Evolutionary conservation across 768 basidiomycete species (phyloP).

Genomic region (Trametes sanguinea): DNA sequence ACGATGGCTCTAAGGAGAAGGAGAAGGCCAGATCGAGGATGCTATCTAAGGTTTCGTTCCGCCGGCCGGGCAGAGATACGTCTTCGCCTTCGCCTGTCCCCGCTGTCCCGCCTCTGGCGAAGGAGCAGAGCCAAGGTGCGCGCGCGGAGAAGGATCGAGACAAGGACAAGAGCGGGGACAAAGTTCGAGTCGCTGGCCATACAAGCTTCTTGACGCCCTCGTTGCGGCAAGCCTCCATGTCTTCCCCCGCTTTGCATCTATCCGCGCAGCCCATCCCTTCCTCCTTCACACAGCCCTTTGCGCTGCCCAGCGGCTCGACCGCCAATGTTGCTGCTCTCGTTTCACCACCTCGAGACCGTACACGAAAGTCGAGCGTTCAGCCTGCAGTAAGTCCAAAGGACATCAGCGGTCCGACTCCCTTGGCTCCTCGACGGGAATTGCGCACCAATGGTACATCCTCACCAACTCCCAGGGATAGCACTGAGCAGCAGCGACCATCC

Average conservation of each 20-base stretch:
- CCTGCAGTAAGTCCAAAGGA: slow-evolving; percentile 36
- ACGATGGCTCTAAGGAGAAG: slow-evolving; percentile 39
- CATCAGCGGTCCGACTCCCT: slow-evolving; percentile 43
- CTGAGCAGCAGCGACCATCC: slow-evolving; percentile 31
- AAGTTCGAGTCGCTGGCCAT: slow-evolving; percentile 52
- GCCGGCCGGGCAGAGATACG: slow-evolving; percentile 39
- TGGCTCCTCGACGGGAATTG: slow-evolving; percentile 37
- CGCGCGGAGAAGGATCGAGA: slow-evolving; percentile 31
- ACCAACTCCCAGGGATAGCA: slow-evolving; percentile 29
- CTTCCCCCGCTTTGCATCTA: slow-evolving; percentile 71
- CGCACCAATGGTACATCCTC: slow-evolving; percentile 27
- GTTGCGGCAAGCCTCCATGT: slow-evolving; percentile 68
- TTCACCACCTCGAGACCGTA: slow-evolving; percentile 50
- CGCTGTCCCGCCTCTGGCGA: slow-evolving; percentile 34
- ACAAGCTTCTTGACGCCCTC: slow-evolving; percentile 67
- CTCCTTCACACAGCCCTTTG: slow-evolving; percentile 49
- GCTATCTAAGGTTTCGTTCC: slow-evolving; percentile 56
- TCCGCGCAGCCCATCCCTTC: slow-evolving; percentile 58
- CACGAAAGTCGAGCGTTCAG: slow-evolving; percentile 43
- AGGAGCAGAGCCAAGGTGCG: slow-evolving; percentile 30
- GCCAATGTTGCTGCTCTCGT: slow-evolving; percentile 46
- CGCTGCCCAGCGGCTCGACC: slow-evolving; percentile 49
- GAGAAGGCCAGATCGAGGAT: slow-evolving; percentile 48
- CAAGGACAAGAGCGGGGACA: slow-evolving; percentile 37
- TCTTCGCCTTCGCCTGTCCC: slow-evolving; percentile 42